Percentiles rank a stretch among this genome's conserved stretches.
phyloP scores from a whole-genome alignment of 805 yeast species.

The Debaryomyces tyrocola region DNA sequence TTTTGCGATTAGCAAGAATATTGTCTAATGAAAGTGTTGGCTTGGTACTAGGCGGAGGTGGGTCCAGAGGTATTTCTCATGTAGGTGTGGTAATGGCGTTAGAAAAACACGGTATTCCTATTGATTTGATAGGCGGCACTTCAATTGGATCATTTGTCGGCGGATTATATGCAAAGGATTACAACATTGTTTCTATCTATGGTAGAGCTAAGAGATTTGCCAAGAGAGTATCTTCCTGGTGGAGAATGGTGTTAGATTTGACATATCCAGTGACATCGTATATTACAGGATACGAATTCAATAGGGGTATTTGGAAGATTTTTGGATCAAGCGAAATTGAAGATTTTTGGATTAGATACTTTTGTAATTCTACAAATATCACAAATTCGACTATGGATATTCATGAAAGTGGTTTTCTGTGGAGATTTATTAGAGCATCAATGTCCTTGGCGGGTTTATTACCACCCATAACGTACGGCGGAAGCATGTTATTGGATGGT shows the following conservation, averaged over 20 bases:
- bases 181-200: slow-evolving; percentile 85
- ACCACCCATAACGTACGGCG: slow-evolving; percentile 86
- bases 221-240: slow-evolving; percentile 73
- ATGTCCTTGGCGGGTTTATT: slow-evolving; percentile 94
- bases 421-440: slow-evolving; percentile 94
- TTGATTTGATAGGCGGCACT: slow-evolving; percentile 93
- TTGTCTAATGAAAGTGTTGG: slow-evolving; percentile 94
- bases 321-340: slow-evolving; percentile 92
- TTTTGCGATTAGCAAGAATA: slow-evolving; percentile 83
- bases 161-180: slow-evolving; percentile 90
- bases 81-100: slow-evolving; percentile 87
- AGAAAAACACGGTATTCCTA: slow-evolving; percentile 90
- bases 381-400: slow-evolving; percentile 95
- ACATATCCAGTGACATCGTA: slow-evolving; percentile 94
- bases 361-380: slow-evolving; percentile 89
- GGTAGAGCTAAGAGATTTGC: slow-evolving; percentile 88
- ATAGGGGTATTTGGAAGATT: slow-evolving; percentile 95
- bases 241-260: slow-evolving; percentile 83
- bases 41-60: slow-evolving; percentile 95
- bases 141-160: slow-evolving; percentile 96
- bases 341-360: slow-evolving; percentile 91
- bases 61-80: slow-evolving; percentile 93
- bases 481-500: slow-evolving; percentile 92
- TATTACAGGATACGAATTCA: slow-evolving; percentile 96
- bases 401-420: slow-evolving; percentile 88